Base-by-base conservation (phyloP, 2,329 filamentous ascomycete species). In the Ophiostoma tasmaniense region DNA sequence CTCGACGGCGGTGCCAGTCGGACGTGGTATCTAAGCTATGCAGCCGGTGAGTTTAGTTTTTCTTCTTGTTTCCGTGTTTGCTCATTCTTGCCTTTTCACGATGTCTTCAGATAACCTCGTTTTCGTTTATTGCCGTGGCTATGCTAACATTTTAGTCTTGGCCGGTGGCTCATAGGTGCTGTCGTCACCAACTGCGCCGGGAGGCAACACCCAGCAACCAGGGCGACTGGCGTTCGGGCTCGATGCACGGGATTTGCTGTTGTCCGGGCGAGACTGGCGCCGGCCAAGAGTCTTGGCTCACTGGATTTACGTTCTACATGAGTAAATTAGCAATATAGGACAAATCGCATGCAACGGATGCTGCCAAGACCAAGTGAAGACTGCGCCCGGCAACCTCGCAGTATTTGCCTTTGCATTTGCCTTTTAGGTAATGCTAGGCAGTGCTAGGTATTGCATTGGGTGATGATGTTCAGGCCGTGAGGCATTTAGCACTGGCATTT, bases 11-110 rank as follows among this genome's bases (percentile, higher is more conserved):
- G 95, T 20, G 92, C 91, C 2, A 90, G 88, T 75, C 81, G 88
- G 78, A 94, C 91, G 35, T 96, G 92, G 92, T 96, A 93, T 80
- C 79, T 96, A 79, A 89, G 90, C 55, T 92, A 88, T 78, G 83
- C 89, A 74, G 92, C 91, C 73, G 89, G 90, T 88, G 76, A 86
- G 83, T 83, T 28, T 64, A 6, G 65, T 3, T 1, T 52, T 25
- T 22, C 20, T 35, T n/a, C n/a, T n/a, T n/a, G n/a, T n/a, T n/a
- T n/a, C n/a, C n/a, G n/a, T n/a, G n/a, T n/a, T 13, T 39, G 37
- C 13, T 42, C 22, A 2, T 8, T n/a, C 22, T 37, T 64, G 3
- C 10, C 0, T 64, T 64, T 39, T 42, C n/a, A 17, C n/a, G 17
- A n/a, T 30, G 8, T 50, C n/a, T 39, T 39, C 14, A 10, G 2